A percentile compares a stretch with the other conserved stretches of the same genome.
These are phyloP conservation scores for Teratosphaeria destructans DNA, from an alignment of 2,329 filamentous ascomycete species.

Conservation along the genomic window DNA sequence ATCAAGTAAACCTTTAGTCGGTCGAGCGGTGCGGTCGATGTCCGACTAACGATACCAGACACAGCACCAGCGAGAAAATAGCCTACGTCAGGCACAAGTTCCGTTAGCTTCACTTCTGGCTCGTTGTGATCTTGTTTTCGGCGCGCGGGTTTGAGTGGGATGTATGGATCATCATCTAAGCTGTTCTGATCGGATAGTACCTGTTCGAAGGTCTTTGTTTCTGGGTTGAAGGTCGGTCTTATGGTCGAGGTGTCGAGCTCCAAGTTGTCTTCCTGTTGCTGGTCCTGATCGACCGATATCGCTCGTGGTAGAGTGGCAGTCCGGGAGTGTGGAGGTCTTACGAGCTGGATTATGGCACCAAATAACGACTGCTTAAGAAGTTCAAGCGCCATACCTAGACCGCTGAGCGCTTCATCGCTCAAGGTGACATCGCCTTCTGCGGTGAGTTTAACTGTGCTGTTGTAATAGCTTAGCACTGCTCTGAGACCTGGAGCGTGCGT, in stretches of 20 bases:
- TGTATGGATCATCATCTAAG: conserved; percentile 22
- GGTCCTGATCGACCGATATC: background rate
- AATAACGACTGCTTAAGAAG: conserved; percentile 64
- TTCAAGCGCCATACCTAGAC: conserved; percentile 71
- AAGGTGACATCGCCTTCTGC: conserved; percentile 89
- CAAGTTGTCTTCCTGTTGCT: background rate
- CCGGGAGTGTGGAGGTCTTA: conserved; percentile 4
- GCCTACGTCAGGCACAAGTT: conserved; percentile 71
- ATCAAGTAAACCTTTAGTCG: conserved; percentile 96
- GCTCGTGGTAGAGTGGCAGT: background rate
- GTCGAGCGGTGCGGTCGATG: conserved; percentile 89
- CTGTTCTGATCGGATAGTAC: conserved; percentile 5
- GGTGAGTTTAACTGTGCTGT: conserved; percentile 77
- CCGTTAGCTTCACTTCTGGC: conserved; percentile 40
- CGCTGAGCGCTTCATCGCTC: conserved; percentile 80
- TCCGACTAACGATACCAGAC: conserved; percentile 88
- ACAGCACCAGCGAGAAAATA: conserved; percentile 95
- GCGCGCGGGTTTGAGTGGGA: conserved; percentile 24
- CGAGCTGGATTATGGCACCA: conserved; percentile 56
- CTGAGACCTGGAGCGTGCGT: conserved; percentile 61
- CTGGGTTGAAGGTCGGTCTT: background rate
- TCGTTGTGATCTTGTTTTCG: conserved; percentile 17
- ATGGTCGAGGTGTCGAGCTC: background rate
- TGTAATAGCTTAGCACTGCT: conserved; percentile 83
- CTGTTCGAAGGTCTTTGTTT: conserved; percentile 2